Evolutionary conservation across 2,329 filamentous ascomycete genomes (phyloP).

Genomic region (Pseudopyricularia cyperi): DNA sequence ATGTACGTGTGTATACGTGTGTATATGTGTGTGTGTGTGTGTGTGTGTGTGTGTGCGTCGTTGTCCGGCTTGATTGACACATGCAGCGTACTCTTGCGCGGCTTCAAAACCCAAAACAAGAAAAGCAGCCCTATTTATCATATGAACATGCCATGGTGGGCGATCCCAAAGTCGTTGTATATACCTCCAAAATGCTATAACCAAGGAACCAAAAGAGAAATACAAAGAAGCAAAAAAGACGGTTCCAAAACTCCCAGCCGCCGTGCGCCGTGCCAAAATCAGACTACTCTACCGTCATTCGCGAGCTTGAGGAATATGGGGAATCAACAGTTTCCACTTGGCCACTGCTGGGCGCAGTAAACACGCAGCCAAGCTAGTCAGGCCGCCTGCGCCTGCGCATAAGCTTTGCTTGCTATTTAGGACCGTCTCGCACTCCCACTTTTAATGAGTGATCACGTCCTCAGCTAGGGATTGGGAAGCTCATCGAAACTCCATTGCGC

Average conservation of each 20-base stretch:
- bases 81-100: background rate
- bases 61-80: too few species aligned
- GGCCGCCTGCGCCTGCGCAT: background rate
- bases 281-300: background rate
- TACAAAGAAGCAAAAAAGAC: too few species aligned
- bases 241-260: background rate
- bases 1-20: too few species aligned
- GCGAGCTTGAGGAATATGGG: background rate
- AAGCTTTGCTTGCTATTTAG: background rate
- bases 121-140: background rate
- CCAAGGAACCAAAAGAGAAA: background rate
- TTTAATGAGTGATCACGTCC: background rate
- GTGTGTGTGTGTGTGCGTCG: too few species aligned
- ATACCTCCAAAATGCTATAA: background rate
- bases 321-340: background rate
- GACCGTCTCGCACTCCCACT: slow-evolving; percentile 1
- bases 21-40: too few species aligned
- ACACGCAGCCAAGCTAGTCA: background rate
- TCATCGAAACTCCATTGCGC: slow-evolving; percentile 80
- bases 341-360: background rate
- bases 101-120: background rate
- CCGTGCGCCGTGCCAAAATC: background rate
- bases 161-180: background rate
- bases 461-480: background rate
- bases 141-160: background rate